Evolutionary conservation across 139 green algal genomes (phyloP).

Genomic region (Ostreobium quekettii): DNA sequence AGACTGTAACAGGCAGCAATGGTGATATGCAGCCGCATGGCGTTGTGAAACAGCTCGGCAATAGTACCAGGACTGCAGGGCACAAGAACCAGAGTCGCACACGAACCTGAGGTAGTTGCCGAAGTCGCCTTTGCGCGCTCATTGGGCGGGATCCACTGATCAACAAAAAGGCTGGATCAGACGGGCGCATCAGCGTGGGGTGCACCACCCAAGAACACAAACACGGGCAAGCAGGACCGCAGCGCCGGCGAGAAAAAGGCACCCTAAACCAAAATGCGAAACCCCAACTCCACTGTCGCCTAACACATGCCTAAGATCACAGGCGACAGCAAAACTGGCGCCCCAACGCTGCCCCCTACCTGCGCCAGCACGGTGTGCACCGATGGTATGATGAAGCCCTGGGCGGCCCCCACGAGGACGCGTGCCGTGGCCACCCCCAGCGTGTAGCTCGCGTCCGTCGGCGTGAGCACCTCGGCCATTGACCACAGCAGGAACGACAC

Average conservation of each 20-base stretch:
- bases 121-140: conserved; percentile 79
- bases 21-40: too few relatives aligned
- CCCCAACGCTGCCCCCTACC: conserved; percentile 25
- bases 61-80: too few relatives aligned
- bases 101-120: conserved; percentile 74
- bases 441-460: conserved; percentile 32
- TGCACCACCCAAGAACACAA: too few relatives aligned
- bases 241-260: too few relatives aligned
- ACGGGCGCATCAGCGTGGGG: not conserved
- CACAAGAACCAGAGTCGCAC: too few relatives aligned
- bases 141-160: conserved; percentile 77
- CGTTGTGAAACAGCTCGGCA: too few relatives aligned
- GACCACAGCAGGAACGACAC: conserved; percentile 80
- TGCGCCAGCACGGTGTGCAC: conserved; percentile 88
- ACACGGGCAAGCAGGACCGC: too few relatives aligned
- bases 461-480: conserved; percentile 63
- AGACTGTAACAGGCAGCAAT: too few relatives aligned
- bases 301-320: too few relatives aligned
- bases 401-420: conserved; percentile 70
- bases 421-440: conserved; percentile 25
- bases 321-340: too few relatives aligned
- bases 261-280: conserved; percentile 4
- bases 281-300: not conserved
- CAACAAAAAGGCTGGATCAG: not conserved
- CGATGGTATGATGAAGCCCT: conserved; percentile 90